Base-by-base conservation (phyloP, 441 rosid genomes). In the Eugenia klotzschiana region DNA sequence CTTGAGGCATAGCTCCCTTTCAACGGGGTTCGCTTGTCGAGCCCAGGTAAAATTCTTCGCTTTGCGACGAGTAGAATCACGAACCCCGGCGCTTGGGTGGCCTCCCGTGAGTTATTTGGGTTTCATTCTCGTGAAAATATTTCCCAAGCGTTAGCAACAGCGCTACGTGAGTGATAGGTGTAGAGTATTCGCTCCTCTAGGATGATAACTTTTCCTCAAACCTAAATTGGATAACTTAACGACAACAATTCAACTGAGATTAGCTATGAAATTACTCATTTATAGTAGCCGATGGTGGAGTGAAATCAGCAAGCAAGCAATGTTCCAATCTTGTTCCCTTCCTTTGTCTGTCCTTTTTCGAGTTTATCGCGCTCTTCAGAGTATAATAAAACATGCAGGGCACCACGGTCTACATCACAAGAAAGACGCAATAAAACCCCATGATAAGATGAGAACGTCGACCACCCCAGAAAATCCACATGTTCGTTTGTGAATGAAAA, bases 21-120 rank as follows among this genome's bases (percentile, higher is more conserved):
- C 7, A 0, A 18, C n/a, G 29, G 43, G 2, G 8, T 29, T 29
- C 0, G 0, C 1, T 16, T 60, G n/a, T 8, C 13, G 8, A 64
- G 4, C 2, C n/a, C 3, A 2, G 0, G 8, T 3, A 33, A 64
- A 0, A 0, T 0, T 2, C 3, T 18, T 29, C 0, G 3, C 3
- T 8, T 18, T 16, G 13, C 74, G 4, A 8, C n/a, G 8, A 29
- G 18, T 29, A 29, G 8, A 7, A 60, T 15, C 41, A 27, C 33
- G 37, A 33, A 33, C 37, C 37, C 13, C 13, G 33, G 33, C 0
- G 1, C 13, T 29, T 29, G 43, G 4, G 41, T 2, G n/a, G 13
- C 6, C 43, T 20, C 7, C 15, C 4, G 2, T 29, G n/a, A 64
- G 37, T 4, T 8, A 0, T 18, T 4, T 16, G 18, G 33, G 13